These are phyloP conservation scores for Coniochaeta pulveracea DNA, from an alignment of 2,329 filamentous ascomycete species.

Conservation along the genomic window DNA sequence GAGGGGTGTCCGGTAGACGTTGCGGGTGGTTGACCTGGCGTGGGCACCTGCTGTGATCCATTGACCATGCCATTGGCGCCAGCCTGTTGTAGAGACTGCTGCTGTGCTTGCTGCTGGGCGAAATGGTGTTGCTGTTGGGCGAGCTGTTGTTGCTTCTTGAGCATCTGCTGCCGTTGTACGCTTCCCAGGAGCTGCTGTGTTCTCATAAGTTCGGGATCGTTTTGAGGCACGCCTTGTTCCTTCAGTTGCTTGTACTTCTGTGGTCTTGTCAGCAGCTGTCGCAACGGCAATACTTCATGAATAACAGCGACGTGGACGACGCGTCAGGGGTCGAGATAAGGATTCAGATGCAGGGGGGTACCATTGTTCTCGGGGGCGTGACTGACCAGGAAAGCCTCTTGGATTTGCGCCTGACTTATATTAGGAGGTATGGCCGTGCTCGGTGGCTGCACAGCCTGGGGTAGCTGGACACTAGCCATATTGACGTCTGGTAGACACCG, in stretches of 20 bases:
- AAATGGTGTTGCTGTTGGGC: constrained; percentile 29
- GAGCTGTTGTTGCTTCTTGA: constrained; percentile 26
- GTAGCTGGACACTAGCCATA: constrained; percentile 75
- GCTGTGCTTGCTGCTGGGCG: constrained; percentile 11
- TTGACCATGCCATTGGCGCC: constrained; percentile 43
- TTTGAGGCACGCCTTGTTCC: constrained; percentile 65
- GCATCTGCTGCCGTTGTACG: constrained; percentile 56
- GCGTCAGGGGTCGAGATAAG: too few species aligned
- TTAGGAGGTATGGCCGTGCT: constrained; percentile 51
- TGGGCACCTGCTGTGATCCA: constrained; percentile 27
- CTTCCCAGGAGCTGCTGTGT: constrained; percentile 62
- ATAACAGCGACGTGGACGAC: constrained; percentile 6
- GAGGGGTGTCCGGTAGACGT: constrained; percentile 19
- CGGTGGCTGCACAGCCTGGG: constrained; percentile 56
- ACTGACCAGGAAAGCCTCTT: constrained; percentile 60
- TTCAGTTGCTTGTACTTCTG: constrained; percentile 90
- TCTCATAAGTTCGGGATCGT: constrained; percentile 82
- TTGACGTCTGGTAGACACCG: constrained; percentile 21
- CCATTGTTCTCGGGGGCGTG: too few species aligned
- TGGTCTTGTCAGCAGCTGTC: background rate
- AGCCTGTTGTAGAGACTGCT: constrained; percentile 36
- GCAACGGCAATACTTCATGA: background rate
- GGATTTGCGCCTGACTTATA: constrained; percentile 66
- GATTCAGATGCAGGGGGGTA: too few species aligned
- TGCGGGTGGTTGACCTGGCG: constrained; percentile 20